Base-by-base conservation (phyloP, 371 early-diverging fungal genomes). In the Mucor indicus region DNA sequence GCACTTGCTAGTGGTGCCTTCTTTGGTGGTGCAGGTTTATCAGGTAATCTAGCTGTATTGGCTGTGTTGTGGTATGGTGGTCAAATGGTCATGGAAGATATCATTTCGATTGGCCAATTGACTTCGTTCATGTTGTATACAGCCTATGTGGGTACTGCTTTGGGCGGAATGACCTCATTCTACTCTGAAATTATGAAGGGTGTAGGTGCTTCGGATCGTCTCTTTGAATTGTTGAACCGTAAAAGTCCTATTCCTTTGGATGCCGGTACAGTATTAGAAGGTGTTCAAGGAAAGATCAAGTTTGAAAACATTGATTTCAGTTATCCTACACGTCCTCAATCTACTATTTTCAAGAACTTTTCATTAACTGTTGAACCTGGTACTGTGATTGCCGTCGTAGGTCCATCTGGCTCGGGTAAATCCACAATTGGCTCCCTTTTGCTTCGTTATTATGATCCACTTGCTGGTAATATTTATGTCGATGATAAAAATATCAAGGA, bases 181-280 rank as follows among this genome's bases (percentile, higher is more conserved):
- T 90, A 86, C 63, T 82, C 87, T 7, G 90, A 91, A 55, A 77
- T 87, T 15, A 89, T 87, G 86, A 92, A 91, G 60, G 93, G 90
- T 36, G 71, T 86, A 17, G 90, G 91, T 55, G 91, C 93, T 17
- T 79, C 83, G 12, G 69, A 78, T 20, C 75, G 91, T 6, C 51
- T 91, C 17, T 91, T 93, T 67, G 68, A 80, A 11, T 49, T 90
- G 19, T 54, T 90, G 25, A 76, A 88, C 20, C 72, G 78, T 24
- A 48, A 67, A 32, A 83, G 86, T 5, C 44, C 62, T 1, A 86
- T 91, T 25, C 40, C 12, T 1, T 22, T 51, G 11, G 61, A 64
- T 8, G 39, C 62, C 59, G 83, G 82, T 35, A 48, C 57, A 10
- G 64, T 58, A 32, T 32, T 86, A 9, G 30, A 42, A 1, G 48